These are phyloP conservation scores for Colletotrichum sublineola DNA, from an alignment of 2,329 filamentous ascomycete genomes.

Conservation along the genomic window DNA sequence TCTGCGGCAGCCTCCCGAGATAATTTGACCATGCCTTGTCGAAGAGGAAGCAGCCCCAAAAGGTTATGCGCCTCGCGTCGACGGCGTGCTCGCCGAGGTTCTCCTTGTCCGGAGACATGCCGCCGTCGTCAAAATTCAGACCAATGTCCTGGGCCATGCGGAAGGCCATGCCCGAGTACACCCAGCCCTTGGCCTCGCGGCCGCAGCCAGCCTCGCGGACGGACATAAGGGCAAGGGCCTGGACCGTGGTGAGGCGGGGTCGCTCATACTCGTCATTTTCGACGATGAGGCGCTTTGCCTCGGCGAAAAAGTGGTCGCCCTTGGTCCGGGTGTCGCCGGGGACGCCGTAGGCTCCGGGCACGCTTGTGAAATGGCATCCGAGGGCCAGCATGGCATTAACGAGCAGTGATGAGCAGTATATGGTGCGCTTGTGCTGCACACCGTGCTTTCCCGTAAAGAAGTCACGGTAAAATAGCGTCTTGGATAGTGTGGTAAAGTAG, in stretches of 20 bases:
- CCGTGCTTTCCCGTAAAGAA: slow-evolving; percentile 79
- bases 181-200: slow-evolving; percentile 95
- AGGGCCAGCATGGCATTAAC: slow-evolving; percentile 95
- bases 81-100: slow-evolving; percentile 83
- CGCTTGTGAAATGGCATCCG: slow-evolving; percentile 91
- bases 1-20: slow-evolving; percentile 88
- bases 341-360: slow-evolving; percentile 77
- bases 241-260: slow-evolving; percentile 88
- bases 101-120: slow-evolving; percentile 69
- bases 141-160: slow-evolving; percentile 97
- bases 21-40: slow-evolving; percentile 99
- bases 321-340: slow-evolving; percentile 85
- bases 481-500: slow-evolving; percentile 93
- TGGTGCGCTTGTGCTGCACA: slow-evolving; percentile 64
- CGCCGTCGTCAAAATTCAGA: slow-evolving; percentile 84
- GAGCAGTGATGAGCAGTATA: slow-evolving; percentile 89
- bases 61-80: slow-evolving; percentile 90
- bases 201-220: slow-evolving; percentile 96
- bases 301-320: slow-evolving; percentile 95
- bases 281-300: slow-evolving; percentile 89
- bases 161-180: slow-evolving; percentile 98
- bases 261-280: slow-evolving; percentile 95
- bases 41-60: slow-evolving; percentile 98
- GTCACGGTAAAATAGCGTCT: slow-evolving; percentile 87
- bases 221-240: slow-evolving; percentile 95